Percentiles rank a stretch among this genome's conserved stretches.
phyloP scores from a whole-genome alignment of 371 early-diverging fungal species.

The Mortierella sp. region DNA sequence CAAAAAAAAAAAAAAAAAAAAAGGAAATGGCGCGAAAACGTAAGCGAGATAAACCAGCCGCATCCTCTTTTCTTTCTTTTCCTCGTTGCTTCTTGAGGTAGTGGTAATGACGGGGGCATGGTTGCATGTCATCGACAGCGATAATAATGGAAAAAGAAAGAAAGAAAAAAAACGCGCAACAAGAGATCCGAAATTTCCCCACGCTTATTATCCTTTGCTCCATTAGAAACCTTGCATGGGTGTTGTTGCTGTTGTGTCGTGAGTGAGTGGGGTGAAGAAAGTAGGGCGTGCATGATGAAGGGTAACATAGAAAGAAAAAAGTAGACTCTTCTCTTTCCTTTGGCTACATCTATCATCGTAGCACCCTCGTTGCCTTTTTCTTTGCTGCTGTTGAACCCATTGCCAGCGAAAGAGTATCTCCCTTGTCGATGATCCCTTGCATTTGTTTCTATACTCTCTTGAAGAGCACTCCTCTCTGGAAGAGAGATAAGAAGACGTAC shows the following conservation, averaged over 20 bases:
- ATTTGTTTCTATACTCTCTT: background rate
- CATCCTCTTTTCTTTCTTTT: background rate
- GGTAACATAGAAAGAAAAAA: background rate
- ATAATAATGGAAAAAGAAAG: background rate
- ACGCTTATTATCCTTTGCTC: background rate
- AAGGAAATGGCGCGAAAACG: background rate
- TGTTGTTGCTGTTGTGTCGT: background rate
- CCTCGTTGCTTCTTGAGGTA: background rate
- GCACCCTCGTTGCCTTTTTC: background rate
- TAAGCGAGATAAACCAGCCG: background rate
- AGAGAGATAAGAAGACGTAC: constrained; percentile 22
- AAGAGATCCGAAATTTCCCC: background rate
- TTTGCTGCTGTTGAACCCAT: background rate
- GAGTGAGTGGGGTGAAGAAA: background rate
- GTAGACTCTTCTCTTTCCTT: background rate
- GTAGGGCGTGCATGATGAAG: background rate
- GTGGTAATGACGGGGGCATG: background rate
- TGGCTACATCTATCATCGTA: background rate
- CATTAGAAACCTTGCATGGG: background rate
- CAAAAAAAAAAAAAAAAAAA: background rate
- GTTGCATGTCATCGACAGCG: background rate
- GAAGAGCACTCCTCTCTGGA: background rate
- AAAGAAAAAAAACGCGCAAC: background rate
- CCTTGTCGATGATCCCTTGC: background rate
- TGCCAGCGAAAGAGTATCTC: background rate